phyloP scores from a whole-genome alignment of 495 filamentous ascomycete genomes.

The Talaromyces stipitatus region DNA sequence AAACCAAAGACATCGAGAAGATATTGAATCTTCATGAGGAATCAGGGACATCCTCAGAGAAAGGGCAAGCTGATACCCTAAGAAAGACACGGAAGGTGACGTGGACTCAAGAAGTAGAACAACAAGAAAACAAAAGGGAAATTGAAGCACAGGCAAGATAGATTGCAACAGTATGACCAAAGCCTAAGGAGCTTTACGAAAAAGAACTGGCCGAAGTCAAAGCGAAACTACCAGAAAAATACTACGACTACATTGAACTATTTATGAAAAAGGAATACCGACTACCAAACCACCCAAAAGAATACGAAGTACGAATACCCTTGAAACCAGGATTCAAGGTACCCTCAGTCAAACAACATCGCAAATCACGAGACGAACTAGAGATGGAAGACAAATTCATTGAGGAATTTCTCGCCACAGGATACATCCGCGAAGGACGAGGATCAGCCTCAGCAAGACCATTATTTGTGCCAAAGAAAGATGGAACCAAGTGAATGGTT shows the following conservation, averaged over 20 bases:
- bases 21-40: not conserved
- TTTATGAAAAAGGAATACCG: slow-evolving; percentile 5
- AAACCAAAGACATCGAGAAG: not conserved
- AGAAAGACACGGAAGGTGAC: not conserved
- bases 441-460: slow-evolving; percentile 10
- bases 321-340: not conserved
- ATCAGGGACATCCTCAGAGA: not conserved
- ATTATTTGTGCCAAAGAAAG: slow-evolving; percentile 20
- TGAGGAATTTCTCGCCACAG: slow-evolving; percentile 9
- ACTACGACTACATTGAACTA: slow-evolving; percentile 6
- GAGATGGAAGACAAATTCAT: slow-evolving; percentile 5
- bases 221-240: slow-evolving; percentile 8
- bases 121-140: slow-evolving; percentile 12
- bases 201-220: not conserved
- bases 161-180: not conserved
- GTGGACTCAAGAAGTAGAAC: slow-evolving; percentile 2
- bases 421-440: slow-evolving; percentile 11
- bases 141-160: slow-evolving; percentile 4
- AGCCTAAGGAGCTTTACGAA: not conserved
- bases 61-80: not conserved
- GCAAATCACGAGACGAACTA: not conserved
- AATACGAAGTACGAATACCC: no score
- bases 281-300: not conserved
- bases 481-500: slow-evolving; percentile 13
- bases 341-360: not conserved